Conservation (phyloP, 192 early-diverging fungal species). For the Backusella parvicylindrica region DNA sequence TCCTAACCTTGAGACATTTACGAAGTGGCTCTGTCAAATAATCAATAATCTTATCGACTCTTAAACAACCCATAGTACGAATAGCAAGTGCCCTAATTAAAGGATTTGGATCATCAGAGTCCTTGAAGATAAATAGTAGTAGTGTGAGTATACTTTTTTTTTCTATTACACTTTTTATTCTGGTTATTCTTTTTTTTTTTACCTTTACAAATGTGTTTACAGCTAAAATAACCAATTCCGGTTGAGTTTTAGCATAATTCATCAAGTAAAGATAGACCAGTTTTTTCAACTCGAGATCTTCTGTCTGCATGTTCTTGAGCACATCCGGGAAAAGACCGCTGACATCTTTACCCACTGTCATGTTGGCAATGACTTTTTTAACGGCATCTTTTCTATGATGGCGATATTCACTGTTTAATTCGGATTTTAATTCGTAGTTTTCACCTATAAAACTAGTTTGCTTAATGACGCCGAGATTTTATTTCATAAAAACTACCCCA, state of each 20-base stretch:
- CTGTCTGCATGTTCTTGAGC: slow-evolving; percentile 99
- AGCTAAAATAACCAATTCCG: slow-evolving; percentile 94
- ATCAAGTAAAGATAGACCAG: slow-evolving; percentile 97
- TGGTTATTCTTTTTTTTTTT: neutral
- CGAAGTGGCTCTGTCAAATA: slow-evolving; percentile 89
- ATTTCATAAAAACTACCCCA: neutral
- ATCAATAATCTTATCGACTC: slow-evolving; percentile 94
- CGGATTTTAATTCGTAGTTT: slow-evolving; percentile 96
- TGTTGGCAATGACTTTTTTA: slow-evolving; percentile 98
- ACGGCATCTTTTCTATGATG: slow-evolving; percentile 96
- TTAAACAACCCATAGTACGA: slow-evolving; percentile 97
- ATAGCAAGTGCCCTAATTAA: slow-evolving; percentile 94
- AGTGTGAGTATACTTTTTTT: neutral
- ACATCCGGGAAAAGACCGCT: slow-evolving; percentile 94
- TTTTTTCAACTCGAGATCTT: slow-evolving; percentile 97
- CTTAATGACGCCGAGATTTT: neutral
- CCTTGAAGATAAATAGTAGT: too few relatives aligned
- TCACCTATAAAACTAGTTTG: slow-evolving; percentile 69
- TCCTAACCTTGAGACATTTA: slow-evolving; percentile 69
- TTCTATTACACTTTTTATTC: neutral
- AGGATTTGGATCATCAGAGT: slow-evolving; percentile 92
- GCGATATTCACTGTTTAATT: slow-evolving; percentile 96
- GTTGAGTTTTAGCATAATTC: slow-evolving; percentile 96
- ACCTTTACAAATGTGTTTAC: slow-evolving; percentile 98
- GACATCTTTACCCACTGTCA: slow-evolving; percentile 99